Conservation (phyloP, 140 eudicot genomes). For the Stevia rebaudiana region DNA sequence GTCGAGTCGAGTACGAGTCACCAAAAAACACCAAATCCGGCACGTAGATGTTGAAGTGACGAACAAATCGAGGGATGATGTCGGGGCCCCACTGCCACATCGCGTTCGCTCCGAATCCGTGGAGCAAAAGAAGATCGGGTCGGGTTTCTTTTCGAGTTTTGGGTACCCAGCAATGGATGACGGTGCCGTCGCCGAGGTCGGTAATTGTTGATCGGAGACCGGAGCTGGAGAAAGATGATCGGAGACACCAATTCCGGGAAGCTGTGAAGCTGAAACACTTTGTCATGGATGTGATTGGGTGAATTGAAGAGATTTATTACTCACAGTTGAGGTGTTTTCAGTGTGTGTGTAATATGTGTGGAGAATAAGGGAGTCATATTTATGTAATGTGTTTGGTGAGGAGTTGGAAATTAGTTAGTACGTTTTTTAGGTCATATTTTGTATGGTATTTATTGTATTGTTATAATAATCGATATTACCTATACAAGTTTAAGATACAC, state of each 20-base stretch:
- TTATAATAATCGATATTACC: no score
- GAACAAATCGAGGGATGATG: slow-evolving; percentile 30
- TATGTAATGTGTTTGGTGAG: slow-evolving; percentile 19
- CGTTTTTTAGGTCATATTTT: neutral
- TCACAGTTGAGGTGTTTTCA: slow-evolving; percentile 18
- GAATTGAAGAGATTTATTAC: neutral
- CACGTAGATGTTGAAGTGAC: slow-evolving; percentile 67
- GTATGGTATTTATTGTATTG: no score
- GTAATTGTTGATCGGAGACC: slow-evolving; percentile 62
- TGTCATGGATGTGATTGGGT: slow-evolving; percentile 24
- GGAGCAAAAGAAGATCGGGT: slow-evolving; percentile 58
- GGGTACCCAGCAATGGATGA: slow-evolving; percentile 81
- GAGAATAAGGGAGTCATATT: slow-evolving; percentile 17
- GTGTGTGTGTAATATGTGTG: slow-evolving; percentile 7
- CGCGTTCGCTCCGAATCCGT: slow-evolving; percentile 78
- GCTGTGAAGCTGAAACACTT: slow-evolving; percentile 62
- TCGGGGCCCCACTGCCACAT: slow-evolving; percentile 73
- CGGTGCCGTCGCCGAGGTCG: slow-evolving; percentile 70
- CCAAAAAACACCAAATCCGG: slow-evolving; percentile 81
- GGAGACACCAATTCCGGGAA: slow-evolving; percentile 41
- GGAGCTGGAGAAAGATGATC: slow-evolving; percentile 35
- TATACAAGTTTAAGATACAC: no score
- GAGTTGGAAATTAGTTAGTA: slow-evolving; percentile 18
- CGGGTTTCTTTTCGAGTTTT: slow-evolving; percentile 37
- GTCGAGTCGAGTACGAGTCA: slow-evolving; percentile 59